Evolutionary conservation across 306 rosid genomes (phyloP).

Genomic region (Medicago lupulina): DNA sequence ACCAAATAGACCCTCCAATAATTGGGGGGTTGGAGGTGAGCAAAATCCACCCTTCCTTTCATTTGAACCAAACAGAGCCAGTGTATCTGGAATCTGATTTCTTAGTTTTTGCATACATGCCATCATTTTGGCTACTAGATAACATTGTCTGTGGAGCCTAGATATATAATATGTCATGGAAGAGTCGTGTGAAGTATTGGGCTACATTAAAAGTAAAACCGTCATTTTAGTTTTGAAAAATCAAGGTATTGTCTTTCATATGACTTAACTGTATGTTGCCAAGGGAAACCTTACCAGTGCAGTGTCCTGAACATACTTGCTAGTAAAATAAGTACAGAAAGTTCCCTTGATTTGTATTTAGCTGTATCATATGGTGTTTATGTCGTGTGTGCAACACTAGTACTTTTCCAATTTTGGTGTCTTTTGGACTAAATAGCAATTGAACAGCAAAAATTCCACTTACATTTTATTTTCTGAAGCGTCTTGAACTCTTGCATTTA

Average conservation of each 20-base stretch:
- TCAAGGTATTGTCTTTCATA: background rate
- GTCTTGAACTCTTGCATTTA: background rate
- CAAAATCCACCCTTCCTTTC: background rate
- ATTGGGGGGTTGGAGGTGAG: background rate
- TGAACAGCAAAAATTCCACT: background rate
- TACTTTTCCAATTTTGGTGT: constrained; percentile 4
- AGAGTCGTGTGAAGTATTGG: background rate
- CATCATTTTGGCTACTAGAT: background rate
- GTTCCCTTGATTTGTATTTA: background rate
- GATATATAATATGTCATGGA: background rate
- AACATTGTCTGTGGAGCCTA: background rate
- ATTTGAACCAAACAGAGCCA: background rate
- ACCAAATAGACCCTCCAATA: too few species aligned
- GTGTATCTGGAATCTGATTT: background rate
- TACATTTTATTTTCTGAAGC: background rate
- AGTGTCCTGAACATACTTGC: constrained; percentile 1
- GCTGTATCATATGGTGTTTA: background rate
- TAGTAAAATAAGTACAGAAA: background rate
- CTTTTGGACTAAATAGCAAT: background rate
- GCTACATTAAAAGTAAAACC: background rate
- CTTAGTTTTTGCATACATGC: background rate
- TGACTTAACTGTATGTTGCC: background rate
- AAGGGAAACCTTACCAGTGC: background rate
- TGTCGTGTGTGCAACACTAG: background rate
- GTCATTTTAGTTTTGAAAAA: background rate